These are phyloP conservation scores for Apiospora hydei DNA, from an alignment of 2,329 filamentous ascomycete genomes.

Conservation along the genomic window DNA sequence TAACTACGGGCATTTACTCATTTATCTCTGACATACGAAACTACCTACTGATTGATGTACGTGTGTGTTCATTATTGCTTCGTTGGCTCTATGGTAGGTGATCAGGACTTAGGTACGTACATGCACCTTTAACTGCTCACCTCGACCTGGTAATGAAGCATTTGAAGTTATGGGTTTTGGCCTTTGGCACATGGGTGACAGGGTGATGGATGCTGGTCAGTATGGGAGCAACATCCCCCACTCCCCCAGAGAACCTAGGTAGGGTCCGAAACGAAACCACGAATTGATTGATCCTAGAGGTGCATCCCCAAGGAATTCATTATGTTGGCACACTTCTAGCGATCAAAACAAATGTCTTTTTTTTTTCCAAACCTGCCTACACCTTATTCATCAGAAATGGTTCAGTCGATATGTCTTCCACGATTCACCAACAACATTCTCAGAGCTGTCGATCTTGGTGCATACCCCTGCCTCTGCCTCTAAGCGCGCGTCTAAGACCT, in stretches of 20 bases:
- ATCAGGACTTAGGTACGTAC: neutral
- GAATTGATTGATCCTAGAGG: neutral
- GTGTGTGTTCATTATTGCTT: neutral
- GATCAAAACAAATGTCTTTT: neutral
- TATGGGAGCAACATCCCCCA: neutral
- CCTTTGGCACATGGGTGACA: neutral
- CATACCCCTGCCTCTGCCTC: neutral
- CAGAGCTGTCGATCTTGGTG: neutral
- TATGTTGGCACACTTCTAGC: neutral
- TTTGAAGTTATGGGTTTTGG: no score
- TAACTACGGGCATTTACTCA: neutral
- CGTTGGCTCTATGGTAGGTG: neutral
- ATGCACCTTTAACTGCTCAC: neutral
- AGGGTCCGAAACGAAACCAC: neutral
- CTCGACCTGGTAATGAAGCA: neutral
- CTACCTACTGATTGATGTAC: neutral
- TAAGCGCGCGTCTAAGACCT: constrained; percentile 15
- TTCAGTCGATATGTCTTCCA: neutral
- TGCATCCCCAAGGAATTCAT: neutral
- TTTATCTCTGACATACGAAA: neutral
- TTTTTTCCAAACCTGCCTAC: no score
- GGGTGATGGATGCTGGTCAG: no score
- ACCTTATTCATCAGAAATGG: neutral
- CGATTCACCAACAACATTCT: neutral
- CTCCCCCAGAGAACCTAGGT: neutral